Base-by-base conservation (phyloP, 2,329 filamentous ascomycete species). In the Cytospora leucostoma region DNA sequence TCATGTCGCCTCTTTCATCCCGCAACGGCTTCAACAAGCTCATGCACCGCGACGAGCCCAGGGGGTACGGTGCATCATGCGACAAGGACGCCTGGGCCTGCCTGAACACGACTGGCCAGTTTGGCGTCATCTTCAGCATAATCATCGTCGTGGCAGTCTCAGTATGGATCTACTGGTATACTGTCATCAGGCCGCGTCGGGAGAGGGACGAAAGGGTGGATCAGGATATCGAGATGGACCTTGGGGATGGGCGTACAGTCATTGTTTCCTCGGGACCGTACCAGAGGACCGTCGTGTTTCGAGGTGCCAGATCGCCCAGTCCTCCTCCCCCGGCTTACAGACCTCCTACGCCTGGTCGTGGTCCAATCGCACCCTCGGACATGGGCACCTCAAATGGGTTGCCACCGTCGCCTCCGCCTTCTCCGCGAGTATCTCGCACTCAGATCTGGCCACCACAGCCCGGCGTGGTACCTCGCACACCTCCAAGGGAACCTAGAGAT, bases 61-160 rank as follows among this genome's bases (percentile, higher is more conserved):
- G 27, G 37, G 35, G 32, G 34, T 35, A 21, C 27, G 64, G 35
- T 52, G 59, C 51, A 44, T 63, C 54, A 12, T 51, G 19, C 32
- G 27, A 4, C n/a, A 78, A 74, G 64, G 64, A 67, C 3, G 73
- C 75, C 12, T 81, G 77, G 77, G 63, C 70, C 50, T 81, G 79
- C 63, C 70, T 80, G n/a, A 77, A 69, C 34, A 53, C 67, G 11
- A 67, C 73, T 0, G 71, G 78, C 51, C 71, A 78, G 38, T 74
- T 74, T 27, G 79, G 79, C 2, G 72, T 80, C 35, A 74, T 80
- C 17, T 73, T 77, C 63, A 76, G 74, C 63, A 68, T 73, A 15
- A 61, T 75, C 8, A 62, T 76, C 7, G 62, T 66, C 11, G 67
- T 72, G 2, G 66, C 67, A 4, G 63, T 74, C 13, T 49, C 78